phyloP scores from a whole-genome alignment of 139 green algal genomes.

The Chlorella sorokiniana region DNA sequence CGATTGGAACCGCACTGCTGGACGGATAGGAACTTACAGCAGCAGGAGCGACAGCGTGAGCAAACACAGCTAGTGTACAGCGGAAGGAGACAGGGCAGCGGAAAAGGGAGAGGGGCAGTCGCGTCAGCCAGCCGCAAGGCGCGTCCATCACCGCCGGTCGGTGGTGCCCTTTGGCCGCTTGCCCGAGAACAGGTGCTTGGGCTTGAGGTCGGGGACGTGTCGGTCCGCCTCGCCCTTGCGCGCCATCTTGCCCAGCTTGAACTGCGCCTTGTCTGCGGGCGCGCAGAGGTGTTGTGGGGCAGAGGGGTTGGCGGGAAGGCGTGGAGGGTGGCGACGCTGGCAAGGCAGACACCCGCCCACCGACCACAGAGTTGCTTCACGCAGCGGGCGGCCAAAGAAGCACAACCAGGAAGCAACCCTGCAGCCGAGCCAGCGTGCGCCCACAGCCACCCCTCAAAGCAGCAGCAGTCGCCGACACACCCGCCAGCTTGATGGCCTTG shows the following conservation, averaged over 20 bases:
- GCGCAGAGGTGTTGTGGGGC: neutral
- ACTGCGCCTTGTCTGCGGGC: slow-evolving; percentile 74
- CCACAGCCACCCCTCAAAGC: neutral
- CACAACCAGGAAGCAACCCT: neutral
- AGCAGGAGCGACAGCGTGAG: too few relatives aligned
- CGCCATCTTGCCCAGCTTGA: slow-evolving; percentile 69
- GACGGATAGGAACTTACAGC: too few relatives aligned
- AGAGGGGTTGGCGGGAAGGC: neutral
- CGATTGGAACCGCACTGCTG: too few relatives aligned
- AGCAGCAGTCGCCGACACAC: neutral
- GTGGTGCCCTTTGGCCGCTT: slow-evolving; percentile 85
- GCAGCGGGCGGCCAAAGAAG: neutral
- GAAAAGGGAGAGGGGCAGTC: too few relatives aligned
- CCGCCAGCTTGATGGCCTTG: slow-evolving; percentile 85
- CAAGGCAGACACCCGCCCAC: too few relatives aligned
- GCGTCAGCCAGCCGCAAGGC: neutral
- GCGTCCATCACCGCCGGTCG: slow-evolving; percentile 64
- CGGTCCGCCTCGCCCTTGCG: slow-evolving; percentile 74
- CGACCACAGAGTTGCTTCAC: too few relatives aligned
- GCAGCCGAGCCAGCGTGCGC: neutral
- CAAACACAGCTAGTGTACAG: too few relatives aligned
- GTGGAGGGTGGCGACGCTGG: neutral
- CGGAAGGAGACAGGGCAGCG: too few relatives aligned
- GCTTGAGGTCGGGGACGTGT: slow-evolving; percentile 81
- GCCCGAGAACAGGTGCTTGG: slow-evolving; percentile 97